Conservation (phyloP, 1,284 basidiomycete species). For the Malassezia arunalokei region DNA sequence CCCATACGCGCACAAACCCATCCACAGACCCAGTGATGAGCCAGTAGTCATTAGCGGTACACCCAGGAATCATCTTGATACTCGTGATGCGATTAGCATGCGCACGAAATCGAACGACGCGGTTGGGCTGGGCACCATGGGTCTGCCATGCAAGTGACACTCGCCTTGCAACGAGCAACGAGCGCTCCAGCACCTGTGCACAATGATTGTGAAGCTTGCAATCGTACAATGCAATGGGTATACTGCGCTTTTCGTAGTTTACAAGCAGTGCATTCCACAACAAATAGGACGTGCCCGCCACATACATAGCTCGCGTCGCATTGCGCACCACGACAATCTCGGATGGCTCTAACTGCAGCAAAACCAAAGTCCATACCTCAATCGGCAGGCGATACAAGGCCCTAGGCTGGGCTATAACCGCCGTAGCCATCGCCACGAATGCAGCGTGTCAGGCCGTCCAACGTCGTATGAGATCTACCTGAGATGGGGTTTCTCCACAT, state of each 20-base stretch:
- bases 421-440: neutral
- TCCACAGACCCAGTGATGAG: constrained; percentile 21
- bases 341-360: neutral
- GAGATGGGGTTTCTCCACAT: too few relatives aligned
- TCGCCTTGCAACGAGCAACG: constrained; percentile 1
- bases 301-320: constrained; percentile 7
- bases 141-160: constrained; percentile 5
- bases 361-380: constrained; percentile 11
- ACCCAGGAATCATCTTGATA: constrained; percentile 12
- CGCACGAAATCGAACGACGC: constrained; percentile 14
- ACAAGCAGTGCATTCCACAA: constrained; percentile 7
- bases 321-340: constrained; percentile 4
- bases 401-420: neutral
- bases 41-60: neutral
- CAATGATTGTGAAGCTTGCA: neutral
- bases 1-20: constrained; percentile 18
- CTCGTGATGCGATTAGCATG: constrained; percentile 23
- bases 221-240: neutral
- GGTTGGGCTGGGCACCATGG: constrained; percentile 1
- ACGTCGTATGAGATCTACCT: too few relatives aligned
- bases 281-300: constrained; percentile 3
- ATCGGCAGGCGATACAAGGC: constrained; percentile 4
- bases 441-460: too few relatives aligned
- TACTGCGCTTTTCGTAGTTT: neutral
- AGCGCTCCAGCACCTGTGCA: constrained; percentile 1